phyloP scores from a whole-genome alignment of 495 filamentous ascomycete species.

The Chaetomium tenue region DNA sequence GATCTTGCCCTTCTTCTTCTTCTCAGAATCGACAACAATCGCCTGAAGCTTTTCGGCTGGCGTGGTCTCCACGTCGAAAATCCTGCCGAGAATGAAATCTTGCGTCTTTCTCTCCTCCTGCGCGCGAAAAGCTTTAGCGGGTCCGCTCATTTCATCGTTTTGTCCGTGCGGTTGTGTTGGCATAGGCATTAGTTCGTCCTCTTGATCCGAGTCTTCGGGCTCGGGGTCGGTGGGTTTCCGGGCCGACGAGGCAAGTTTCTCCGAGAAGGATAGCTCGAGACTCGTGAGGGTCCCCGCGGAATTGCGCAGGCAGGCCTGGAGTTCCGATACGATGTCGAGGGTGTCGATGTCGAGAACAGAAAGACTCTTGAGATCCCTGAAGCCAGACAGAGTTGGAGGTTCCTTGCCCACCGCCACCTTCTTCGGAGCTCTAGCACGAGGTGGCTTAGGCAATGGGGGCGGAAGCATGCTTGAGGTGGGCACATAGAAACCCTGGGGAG shows the following conservation, averaged over 20 bases:
- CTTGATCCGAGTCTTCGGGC: conserved; percentile 53
- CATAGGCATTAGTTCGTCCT: conserved; percentile 45
- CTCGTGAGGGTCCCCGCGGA: conserved; percentile 51
- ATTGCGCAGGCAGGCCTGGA: conserved; percentile 52
- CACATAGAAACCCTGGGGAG: conserved; percentile 30
- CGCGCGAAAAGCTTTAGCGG: conserved; percentile 42
- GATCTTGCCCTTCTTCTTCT: conserved; percentile 28
- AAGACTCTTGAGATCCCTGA: conserved; percentile 54
- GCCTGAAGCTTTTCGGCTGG: conserved; percentile 30
- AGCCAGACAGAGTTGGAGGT: conserved; percentile 55
- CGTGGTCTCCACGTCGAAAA: conserved; percentile 51
- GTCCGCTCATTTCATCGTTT: conserved; percentile 36
- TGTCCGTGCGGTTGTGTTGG: conserved; percentile 17
- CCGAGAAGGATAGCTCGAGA: conserved; percentile 59
- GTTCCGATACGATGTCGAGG: conserved; percentile 54
- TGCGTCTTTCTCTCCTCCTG: conserved; percentile 53
- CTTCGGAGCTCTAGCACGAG: conserved; percentile 30
- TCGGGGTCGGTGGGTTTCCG: conserved; percentile 51
- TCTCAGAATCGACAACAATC: conserved; percentile 32
- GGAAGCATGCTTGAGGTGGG: conserved; percentile 23
- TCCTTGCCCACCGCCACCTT: conserved; percentile 26
- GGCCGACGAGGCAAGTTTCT: conserved; percentile 48
- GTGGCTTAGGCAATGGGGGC: conserved; percentile 28
- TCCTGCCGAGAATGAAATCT: conserved; percentile 53
- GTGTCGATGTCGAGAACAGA: conserved; percentile 57